Evolutionary conservation across 2,329 filamentous ascomycete species (phyloP), one percentile per base, ranked within the genome.

Genomic region (Aureobasidium namibiae): DNA sequence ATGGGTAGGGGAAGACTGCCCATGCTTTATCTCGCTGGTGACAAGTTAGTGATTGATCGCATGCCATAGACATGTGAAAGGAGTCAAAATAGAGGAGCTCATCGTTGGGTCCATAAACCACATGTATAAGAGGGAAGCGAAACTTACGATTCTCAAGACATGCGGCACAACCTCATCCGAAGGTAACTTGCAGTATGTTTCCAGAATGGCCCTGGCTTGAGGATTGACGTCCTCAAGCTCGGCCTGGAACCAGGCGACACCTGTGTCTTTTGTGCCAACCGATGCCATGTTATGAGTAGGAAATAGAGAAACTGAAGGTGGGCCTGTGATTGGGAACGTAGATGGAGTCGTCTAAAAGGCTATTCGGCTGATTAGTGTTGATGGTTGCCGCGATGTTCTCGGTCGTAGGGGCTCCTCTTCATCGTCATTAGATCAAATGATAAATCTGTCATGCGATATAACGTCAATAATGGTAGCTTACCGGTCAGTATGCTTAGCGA

Each of bases 141-240:
- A 4, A 60, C 69, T 62, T 61, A 72, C 70, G 31, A 73, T 66
- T 38, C 67, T 57, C 49, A 67, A 66, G 44, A 75, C 68, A 59
- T 76, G 74, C 16, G 66, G n/a, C 11, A 69, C 63, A 9, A 76
- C 67, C 14, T 72, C 62, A 26, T 67, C 67, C 1, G 69, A 44
- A 2, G 71, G 67, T 2, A 76, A 65, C 24, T 69, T 69, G 64
- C 71, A 72, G 63, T 75, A 76, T 9, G 64, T 69, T 59, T 75
- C 72, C 16, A 76, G 68, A 14, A 76, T 61, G 8, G 72, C 64
- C 34, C 67, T 63, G 2, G 71, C 68, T 16, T 62, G 64, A 13
- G 68, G 65, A 26, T 65, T 64, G 2, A 74, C 61, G 13, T 70
- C 63, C 16, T 64, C 61, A 4, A 71, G 39, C 6, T 72, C 65